Evolutionary conservation across 495 filamentous ascomycete genomes (phyloP).

Genomic region (Tuber indicum): DNA sequence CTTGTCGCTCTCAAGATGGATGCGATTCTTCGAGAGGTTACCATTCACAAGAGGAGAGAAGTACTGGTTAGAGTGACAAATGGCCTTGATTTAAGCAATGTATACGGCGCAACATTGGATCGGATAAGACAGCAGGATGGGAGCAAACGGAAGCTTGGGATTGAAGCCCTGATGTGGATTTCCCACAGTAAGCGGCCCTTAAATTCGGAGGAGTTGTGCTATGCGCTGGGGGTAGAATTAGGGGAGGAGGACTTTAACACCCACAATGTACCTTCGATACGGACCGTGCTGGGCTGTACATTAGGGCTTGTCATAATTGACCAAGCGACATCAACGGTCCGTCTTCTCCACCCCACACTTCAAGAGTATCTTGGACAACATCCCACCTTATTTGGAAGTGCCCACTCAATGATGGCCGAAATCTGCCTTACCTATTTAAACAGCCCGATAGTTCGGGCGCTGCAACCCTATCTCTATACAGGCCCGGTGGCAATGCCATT

Average conservation of each 20-base stretch:
- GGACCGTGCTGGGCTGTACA: background rate
- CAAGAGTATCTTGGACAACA: background rate
- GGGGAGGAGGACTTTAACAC: background rate
- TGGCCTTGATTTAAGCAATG: background rate
- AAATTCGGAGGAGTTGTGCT: background rate
- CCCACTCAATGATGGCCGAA: no score
- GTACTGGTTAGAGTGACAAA: background rate
- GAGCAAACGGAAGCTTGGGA: background rate
- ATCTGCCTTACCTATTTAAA: background rate
- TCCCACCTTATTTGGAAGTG: no score
- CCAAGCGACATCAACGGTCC: background rate
- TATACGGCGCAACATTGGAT: background rate
- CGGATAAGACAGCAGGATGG: background rate
- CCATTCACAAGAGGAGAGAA: background rate
- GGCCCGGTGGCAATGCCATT: background rate
- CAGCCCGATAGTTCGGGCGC: background rate
- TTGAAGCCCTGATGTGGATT: background rate
- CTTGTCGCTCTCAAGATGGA: background rate
- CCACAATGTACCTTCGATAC: background rate
- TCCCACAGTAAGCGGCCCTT: background rate
- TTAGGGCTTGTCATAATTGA: background rate
- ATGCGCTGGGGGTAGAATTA: background rate
- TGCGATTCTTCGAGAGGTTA: background rate
- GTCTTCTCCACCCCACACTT: background rate
- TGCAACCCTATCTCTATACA: background rate